Percentiles rank a stretch among this genome's conserved stretches.
Evolutionary conservation across 139 green algal species (phyloP).

Genomic region (Zygnema cylindricum): DNA sequence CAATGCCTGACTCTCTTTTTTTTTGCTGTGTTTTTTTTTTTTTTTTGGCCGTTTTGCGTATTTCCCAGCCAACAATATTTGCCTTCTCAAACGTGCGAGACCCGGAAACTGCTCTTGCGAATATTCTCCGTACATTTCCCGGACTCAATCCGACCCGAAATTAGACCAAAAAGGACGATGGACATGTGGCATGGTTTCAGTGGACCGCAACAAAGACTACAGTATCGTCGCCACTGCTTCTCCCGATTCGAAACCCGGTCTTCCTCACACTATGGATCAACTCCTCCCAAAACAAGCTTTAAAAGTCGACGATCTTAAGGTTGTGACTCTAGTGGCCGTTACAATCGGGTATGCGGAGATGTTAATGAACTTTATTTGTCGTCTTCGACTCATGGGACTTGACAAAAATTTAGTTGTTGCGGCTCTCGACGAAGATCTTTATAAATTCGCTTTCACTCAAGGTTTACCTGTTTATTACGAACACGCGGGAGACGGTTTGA

Average conservation of each 20-base stretch:
- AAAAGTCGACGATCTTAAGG: constrained; percentile 20
- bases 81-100: constrained; percentile 27
- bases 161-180: constrained; percentile 12
- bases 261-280: constrained; percentile 50
- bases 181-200: constrained; percentile 39
- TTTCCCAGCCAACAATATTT: constrained; percentile 44
- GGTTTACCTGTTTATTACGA: constrained; percentile 53
- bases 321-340: constrained; percentile 53
- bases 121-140: constrained; percentile 10
- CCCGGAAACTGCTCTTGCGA: constrained; percentile 38
- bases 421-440: constrained; percentile 46
- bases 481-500: neutral
- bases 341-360: constrained; percentile 49
- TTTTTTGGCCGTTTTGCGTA: neutral
- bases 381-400: constrained; percentile 37
- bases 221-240: constrained; percentile 10
- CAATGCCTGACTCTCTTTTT: neutral
- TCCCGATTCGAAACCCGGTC: constrained; percentile 12
- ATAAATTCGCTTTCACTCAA: constrained; percentile 51
- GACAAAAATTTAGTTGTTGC: constrained; percentile 42
- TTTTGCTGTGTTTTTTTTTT: neutral
- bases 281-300: constrained; percentile 39
- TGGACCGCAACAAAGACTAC: constrained; percentile 33
- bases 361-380: constrained; percentile 55
- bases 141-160: constrained; percentile 36